Evolutionary conservation across 2,329 filamentous ascomycete species (phyloP).

Genomic region (Colletotrichum godetiae): DNA sequence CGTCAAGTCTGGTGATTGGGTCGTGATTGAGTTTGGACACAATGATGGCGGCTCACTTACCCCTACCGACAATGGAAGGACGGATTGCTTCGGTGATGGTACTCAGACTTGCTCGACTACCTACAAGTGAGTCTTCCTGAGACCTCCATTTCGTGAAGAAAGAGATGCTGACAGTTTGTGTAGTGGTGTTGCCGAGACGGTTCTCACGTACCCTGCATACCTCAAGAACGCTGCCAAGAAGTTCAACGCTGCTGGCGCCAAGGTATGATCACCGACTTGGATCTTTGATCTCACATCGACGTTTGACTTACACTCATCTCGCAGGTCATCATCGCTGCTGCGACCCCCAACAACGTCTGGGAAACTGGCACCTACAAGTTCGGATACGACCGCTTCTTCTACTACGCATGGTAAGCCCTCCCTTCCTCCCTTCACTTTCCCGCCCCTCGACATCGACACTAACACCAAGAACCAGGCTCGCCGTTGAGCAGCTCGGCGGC

Average conservation of each 20-base stretch:
- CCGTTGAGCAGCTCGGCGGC: conserved; percentile 49
- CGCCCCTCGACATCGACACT: neutral
- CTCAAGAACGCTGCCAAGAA: conserved; percentile 65
- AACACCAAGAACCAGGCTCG: conserved; percentile 39
- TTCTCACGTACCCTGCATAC: conserved; percentile 71
- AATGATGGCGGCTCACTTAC: conserved; percentile 73
- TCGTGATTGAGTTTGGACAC: conserved; percentile 79
- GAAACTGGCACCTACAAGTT: conserved; percentile 65
- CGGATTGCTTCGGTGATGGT: conserved; percentile 67
- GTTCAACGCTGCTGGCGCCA: conserved; percentile 67
- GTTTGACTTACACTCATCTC: neutral
- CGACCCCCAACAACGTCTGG: conserved; percentile 70
- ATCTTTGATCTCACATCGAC: neutral
- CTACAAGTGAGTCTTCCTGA: conserved; percentile 50
- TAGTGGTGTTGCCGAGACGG: conserved; percentile 60
- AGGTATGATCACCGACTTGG: conserved; percentile 42
- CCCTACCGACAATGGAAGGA: conserved; percentile 70
- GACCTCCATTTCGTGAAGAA: neutral
- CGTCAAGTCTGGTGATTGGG: conserved; percentile 70
- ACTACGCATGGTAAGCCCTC: conserved; percentile 58
- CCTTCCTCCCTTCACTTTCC: too few species aligned
- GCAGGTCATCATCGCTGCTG: conserved; percentile 63
- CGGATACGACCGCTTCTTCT: conserved; percentile 63
- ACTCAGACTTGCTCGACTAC: conserved; percentile 63
- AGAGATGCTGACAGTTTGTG: conserved; percentile 11